phyloP scores from a whole-genome alignment of 2,329 filamentous ascomycete species.

The Xylaria sp. region DNA sequence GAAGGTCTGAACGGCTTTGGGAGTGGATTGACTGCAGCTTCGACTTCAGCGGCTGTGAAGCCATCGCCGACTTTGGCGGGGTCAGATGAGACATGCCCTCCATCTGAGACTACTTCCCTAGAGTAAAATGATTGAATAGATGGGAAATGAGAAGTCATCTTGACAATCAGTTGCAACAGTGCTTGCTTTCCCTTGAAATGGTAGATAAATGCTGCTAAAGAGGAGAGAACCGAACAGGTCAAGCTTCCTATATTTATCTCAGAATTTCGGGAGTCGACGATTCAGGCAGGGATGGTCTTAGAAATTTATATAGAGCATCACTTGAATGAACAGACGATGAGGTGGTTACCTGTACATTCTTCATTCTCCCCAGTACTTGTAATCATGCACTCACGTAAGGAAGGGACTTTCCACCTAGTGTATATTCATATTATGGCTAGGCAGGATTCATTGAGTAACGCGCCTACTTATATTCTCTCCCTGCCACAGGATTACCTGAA shows the following conservation, averaged over 20 bases:
- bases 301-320: background rate
- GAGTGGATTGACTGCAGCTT: constrained; percentile 53
- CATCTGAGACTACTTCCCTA: constrained; percentile 40
- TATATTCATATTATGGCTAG: too few species aligned
- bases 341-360: background rate
- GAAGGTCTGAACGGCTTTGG: constrained; percentile 55
- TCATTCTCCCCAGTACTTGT: too few species aligned
- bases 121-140: constrained; percentile 53
- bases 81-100: constrained; percentile 28
- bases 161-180: background rate
- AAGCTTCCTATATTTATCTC: background rate
- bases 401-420: background rate
- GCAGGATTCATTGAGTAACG: too few species aligned
- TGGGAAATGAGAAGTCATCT: constrained; percentile 43
- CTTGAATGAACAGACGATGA: background rate
- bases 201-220: background rate
- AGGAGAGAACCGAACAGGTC: background rate
- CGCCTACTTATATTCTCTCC: too few species aligned
- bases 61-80: constrained; percentile 57
- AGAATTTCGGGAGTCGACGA: too few species aligned
- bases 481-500: too few species aligned
- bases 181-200: background rate
- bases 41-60: constrained; percentile 62
- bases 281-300: background rate
- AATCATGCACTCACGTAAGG: background rate